A percentile compares a stretch with the other conserved stretches of the same genome.
Conservation (phyloP, 345 rosid species). For the Rhodamnia argentea region DNA sequence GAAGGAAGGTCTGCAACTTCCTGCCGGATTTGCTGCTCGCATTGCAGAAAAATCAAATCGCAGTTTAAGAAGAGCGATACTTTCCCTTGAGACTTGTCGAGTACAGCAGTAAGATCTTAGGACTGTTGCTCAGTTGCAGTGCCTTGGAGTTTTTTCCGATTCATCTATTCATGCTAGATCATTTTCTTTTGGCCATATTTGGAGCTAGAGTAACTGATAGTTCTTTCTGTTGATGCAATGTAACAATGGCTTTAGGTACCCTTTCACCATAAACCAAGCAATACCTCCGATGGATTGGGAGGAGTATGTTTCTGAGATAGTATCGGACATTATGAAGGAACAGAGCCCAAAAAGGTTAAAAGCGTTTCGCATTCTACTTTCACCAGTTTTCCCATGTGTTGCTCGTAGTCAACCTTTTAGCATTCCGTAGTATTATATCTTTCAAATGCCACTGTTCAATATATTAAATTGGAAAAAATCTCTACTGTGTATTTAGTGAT, state of each 20-base stretch:
- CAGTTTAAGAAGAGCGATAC: conserved; percentile 77
- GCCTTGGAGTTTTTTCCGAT: background rate
- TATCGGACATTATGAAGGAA: conserved; percentile 87
- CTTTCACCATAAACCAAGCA: conserved; percentile 58
- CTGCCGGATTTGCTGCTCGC: conserved; percentile 71
- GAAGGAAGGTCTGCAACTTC: conserved; percentile 80
- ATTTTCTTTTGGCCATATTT: background rate
- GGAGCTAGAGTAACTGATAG: background rate
- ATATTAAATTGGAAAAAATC: background rate
- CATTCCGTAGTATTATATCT: background rate
- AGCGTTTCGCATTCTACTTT: background rate
- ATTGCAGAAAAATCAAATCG: conserved; percentile 83
- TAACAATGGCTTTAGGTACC: conserved; percentile 39
- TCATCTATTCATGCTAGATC: background rate
- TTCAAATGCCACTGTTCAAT: background rate
- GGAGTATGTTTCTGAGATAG: conserved; percentile 77
- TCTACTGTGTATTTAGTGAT: background rate
- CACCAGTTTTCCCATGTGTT: background rate
- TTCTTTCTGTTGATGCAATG: background rate
- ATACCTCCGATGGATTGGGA: conserved; percentile 97
- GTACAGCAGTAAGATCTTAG: conserved; percentile 66
- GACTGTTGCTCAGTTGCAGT: background rate
- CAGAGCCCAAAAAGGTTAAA: conserved; percentile 83
- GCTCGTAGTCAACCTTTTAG: background rate
- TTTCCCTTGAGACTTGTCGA: conserved; percentile 80